Conservation (phyloP, 768 basidiomycete species). For the Auriculariales sp. region DNA sequence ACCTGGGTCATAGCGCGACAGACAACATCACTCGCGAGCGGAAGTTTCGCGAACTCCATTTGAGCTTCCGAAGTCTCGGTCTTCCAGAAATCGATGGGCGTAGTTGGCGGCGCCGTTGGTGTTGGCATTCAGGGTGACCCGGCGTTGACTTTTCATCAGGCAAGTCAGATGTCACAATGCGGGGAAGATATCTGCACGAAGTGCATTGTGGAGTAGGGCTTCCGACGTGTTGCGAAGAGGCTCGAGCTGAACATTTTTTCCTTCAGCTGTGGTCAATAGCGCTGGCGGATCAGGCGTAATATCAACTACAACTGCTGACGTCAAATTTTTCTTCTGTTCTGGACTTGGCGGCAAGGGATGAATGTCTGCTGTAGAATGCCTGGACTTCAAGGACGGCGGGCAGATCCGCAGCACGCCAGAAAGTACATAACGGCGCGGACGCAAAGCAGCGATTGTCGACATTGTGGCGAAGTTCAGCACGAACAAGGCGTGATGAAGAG, state of each 20-base stretch:
- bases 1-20: not conserved
- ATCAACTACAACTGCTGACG: not conserved
- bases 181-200: not conserved
- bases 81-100: not conserved
- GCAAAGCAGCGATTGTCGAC: conserved; percentile 5
- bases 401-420: conserved; percentile 1
- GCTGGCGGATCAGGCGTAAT: not conserved
- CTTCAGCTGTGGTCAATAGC: not conserved
- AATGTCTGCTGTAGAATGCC: not conserved
- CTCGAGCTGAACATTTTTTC: not conserved
- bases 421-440: conserved; percentile 6
- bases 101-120: not conserved
- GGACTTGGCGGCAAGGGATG: not conserved
- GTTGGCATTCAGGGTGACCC: not conserved
- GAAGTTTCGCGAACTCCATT: not conserved
- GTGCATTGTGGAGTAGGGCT: not conserved
- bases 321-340: not conserved
- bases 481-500: conserved; percentile 6
- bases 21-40: not conserved
- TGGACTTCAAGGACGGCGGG: not conserved
- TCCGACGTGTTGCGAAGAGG: not conserved
- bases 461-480: conserved; percentile 8
- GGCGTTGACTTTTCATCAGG: not conserved
- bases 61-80: not conserved
- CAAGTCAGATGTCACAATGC: not conserved